phyloP scores from a whole-genome alignment of 1,284 basidiomycete genomes.

The Afroboletus lepidellus region DNA sequence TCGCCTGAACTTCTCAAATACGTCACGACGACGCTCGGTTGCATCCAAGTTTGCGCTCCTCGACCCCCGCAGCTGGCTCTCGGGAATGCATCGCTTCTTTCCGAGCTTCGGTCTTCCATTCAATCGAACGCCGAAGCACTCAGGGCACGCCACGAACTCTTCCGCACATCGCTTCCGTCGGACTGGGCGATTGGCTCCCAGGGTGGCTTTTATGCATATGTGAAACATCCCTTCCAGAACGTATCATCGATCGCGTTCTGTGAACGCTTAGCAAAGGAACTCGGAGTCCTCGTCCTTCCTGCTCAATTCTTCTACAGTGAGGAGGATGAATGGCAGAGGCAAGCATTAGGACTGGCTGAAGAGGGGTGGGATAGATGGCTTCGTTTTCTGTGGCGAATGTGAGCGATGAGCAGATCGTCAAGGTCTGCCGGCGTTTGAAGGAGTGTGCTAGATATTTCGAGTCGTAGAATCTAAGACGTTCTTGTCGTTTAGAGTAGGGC shows the following conservation, averaged over 20 bases:
- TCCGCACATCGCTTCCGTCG: slow-evolving; percentile 46
- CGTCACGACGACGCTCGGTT: slow-evolving; percentile 71
- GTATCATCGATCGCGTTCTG: slow-evolving; percentile 56
- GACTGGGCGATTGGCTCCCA: slow-evolving; percentile 64
- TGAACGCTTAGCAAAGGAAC: slow-evolving; percentile 54
- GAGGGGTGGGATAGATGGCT: slow-evolving; percentile 55
- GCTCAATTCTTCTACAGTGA: slow-evolving; percentile 62
- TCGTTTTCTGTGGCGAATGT: slow-evolving; percentile 85
- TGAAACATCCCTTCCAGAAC: slow-evolving; percentile 64
- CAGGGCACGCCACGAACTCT: slow-evolving; percentile 57
- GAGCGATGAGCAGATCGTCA: slow-evolving; percentile 55
- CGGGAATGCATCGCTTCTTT: slow-evolving; percentile 14
- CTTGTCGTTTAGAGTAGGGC: background rate
- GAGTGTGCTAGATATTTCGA: slow-evolving; percentile 37
- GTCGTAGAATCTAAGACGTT: slow-evolving; percentile 2
- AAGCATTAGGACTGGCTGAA: slow-evolving; percentile 23
- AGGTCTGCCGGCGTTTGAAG: slow-evolving; percentile 58
- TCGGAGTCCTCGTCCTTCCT: slow-evolving; percentile 70
- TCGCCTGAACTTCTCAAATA: slow-evolving; percentile 55
- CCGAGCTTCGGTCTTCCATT: slow-evolving; percentile 53
- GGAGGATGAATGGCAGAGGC: slow-evolving; percentile 24
- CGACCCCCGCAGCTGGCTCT: slow-evolving; percentile 67
- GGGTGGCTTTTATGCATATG: slow-evolving; percentile 77
- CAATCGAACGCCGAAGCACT: slow-evolving; percentile 50
- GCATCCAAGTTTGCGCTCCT: slow-evolving; percentile 78